Conservation (phyloP, 768 basidiomycete genomes). For the Rhizopogon vulgaris region DNA sequence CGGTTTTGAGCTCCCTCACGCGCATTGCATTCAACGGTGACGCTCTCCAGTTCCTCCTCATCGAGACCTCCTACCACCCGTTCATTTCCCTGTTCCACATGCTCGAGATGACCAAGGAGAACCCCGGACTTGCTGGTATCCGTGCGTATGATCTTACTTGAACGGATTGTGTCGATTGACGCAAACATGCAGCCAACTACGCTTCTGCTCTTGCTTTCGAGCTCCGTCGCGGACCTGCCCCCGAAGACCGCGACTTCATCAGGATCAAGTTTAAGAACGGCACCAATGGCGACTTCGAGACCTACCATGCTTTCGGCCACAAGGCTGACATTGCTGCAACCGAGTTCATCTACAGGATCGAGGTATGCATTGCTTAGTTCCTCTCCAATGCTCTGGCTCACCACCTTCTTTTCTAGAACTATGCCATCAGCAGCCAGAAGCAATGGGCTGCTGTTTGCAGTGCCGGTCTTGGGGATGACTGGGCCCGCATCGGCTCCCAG, state of each 20-base stretch:
- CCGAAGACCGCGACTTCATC: constrained; percentile 74
- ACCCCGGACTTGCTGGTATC: constrained; percentile 56
- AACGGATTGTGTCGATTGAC: constrained; percentile 10
- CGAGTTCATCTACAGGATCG: constrained; percentile 78
- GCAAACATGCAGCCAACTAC: constrained; percentile 49
- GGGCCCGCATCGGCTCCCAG: constrained; percentile 26
- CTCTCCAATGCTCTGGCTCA: neutral
- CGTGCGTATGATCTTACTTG: constrained; percentile 40
- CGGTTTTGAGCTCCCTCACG: constrained; percentile 65
- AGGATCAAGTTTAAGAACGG: constrained; percentile 86
- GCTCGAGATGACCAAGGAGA: constrained; percentile 51
- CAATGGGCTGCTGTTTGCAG: constrained; percentile 40
- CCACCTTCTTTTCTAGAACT: constrained; percentile 27
- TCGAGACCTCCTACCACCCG: constrained; percentile 83
- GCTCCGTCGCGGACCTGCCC: constrained; percentile 68
- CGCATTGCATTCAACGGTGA: constrained; percentile 76
- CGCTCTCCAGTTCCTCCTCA: constrained; percentile 71
- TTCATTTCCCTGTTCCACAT: constrained; percentile 86
- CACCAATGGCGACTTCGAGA: constrained; percentile 54
- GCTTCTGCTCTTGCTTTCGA: constrained; percentile 73
- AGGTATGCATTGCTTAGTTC: constrained; percentile 38
- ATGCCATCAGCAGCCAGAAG: constrained; percentile 37
- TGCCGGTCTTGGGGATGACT: constrained; percentile 22
- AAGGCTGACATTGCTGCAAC: constrained; percentile 73
- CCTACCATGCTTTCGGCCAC: constrained; percentile 71